Evolutionary conservation across 805 yeast species (phyloP).

Genomic region (Tetrapisispora pingtungensis): DNA sequence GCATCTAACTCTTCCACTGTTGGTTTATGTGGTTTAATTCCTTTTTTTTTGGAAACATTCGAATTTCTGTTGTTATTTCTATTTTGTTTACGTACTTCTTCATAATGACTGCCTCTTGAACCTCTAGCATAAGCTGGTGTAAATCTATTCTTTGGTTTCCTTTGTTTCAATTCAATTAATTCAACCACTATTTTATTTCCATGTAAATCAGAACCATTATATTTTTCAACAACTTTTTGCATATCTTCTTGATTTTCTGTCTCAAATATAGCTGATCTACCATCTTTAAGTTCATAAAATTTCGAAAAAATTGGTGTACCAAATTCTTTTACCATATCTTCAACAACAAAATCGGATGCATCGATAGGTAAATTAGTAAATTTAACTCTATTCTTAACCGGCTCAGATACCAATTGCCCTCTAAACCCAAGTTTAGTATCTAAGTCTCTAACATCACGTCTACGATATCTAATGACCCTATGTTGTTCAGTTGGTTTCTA

Average conservation of each 20-base stretch:
- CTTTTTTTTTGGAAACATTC: not conserved
- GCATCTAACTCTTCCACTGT: constrained; percentile 24
- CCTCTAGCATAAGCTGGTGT: not conserved
- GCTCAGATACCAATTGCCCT: constrained; percentile 2
- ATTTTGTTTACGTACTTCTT: not conserved
- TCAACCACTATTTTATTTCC: constrained; percentile 18
- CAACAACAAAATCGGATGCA: constrained; percentile 23
- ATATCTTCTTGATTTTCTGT: constrained; percentile 13
- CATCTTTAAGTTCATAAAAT: constrained; percentile 21
- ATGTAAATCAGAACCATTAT: constrained; percentile 17
- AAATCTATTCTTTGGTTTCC: not conserved
- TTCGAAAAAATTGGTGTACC: constrained; percentile 16
- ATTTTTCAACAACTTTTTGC: constrained; percentile 17
- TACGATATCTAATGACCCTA: constrained; percentile 20
- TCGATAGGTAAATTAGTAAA: constrained; percentile 21
- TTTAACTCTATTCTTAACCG: constrained; percentile 18
- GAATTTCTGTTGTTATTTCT: not conserved
- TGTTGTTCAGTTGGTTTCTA: not conserved
- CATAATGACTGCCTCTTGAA: constrained; percentile 6
- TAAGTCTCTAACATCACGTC: constrained; percentile 27
- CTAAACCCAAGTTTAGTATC: constrained; percentile 19
- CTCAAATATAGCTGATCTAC: constrained; percentile 24
- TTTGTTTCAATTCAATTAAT: constrained; percentile 9
- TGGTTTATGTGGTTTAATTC: constrained; percentile 3
- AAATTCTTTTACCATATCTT: constrained; percentile 26